phyloP scores from a whole-genome alignment of 208 protist species.

The Acanthamoeba lenticulata region DNA sequence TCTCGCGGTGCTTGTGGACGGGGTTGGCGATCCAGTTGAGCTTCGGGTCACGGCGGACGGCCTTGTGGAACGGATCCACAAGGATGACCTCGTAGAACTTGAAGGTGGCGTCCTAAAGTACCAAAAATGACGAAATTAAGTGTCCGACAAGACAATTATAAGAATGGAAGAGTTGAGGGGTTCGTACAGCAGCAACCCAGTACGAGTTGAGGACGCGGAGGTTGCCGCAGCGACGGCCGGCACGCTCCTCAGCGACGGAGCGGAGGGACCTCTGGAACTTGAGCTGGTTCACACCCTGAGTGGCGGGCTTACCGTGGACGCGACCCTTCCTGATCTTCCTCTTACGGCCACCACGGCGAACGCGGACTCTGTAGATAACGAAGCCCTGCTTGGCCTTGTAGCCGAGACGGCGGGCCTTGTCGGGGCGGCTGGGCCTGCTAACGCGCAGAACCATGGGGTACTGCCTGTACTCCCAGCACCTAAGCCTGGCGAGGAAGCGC shows the following conservation, averaged over 20 bases:
- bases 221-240: constrained; percentile 95
- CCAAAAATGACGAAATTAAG: background rate
- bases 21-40: constrained; percentile 99
- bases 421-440: constrained; percentile 96
- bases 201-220: constrained; percentile 99
- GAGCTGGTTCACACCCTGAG: constrained; percentile 96
- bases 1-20: constrained; percentile 97
- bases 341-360: constrained; percentile 98
- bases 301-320: constrained; percentile 98
- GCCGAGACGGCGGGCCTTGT: constrained; percentile 99
- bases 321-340: constrained; percentile 96
- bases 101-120: constrained; percentile 93
- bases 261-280: constrained; percentile 97
- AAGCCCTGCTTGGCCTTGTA: constrained; percentile 99
- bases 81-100: constrained; percentile 99
- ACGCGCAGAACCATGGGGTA: constrained; percentile 91
- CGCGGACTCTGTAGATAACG: constrained; percentile 98
- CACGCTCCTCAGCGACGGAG: constrained; percentile 97
- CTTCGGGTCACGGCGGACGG: constrained; percentile 97
- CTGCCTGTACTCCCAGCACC: constrained; percentile 98
- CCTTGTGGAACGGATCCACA: constrained; percentile 97
- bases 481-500: constrained; percentile 98
- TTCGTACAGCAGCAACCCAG: constrained; percentile 95
- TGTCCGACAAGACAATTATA: background rate
- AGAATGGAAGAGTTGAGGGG: background rate